These are phyloP conservation scores for Stagonosporopsis chrysanthemi DNA, from an alignment of 2,329 filamentous ascomycete species.

Conservation along the genomic window DNA sequence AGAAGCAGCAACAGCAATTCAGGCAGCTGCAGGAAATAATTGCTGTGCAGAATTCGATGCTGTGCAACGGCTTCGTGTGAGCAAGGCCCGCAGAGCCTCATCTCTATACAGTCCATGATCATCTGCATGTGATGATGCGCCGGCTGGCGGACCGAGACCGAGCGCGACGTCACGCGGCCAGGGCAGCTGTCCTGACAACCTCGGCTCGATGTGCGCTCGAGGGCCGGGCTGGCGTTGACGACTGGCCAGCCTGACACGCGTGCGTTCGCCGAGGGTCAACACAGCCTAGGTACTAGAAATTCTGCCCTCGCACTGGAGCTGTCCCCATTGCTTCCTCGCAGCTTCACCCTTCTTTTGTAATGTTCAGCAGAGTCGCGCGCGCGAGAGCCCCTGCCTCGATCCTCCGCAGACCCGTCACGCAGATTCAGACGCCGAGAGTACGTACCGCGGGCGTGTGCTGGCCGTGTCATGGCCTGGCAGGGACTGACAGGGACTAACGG, in stretches of 20 bases:
- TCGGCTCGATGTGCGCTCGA: constrained; percentile 8
- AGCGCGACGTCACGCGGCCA: constrained; percentile 12
- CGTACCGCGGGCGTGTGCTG: constrained; percentile 1
- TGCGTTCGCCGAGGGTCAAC: constrained; percentile 15
- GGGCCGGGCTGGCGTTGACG: background rate
- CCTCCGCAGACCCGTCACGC: constrained; percentile 43
- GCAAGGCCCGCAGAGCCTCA: constrained; percentile 15
- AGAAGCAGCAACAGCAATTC: background rate
- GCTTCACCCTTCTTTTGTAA: constrained; percentile 27
- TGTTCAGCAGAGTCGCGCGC: constrained; percentile 52
- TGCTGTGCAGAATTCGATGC: background rate
- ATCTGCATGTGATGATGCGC: constrained; percentile 8
- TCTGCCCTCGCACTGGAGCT: background rate
- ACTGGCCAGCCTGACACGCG: constrained; percentile 14
- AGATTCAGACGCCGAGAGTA: constrained; percentile 44
- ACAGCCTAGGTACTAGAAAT: constrained; percentile 11
- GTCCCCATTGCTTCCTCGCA: background rate
- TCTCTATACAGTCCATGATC: background rate
- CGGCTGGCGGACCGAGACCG: constrained; percentile 1
- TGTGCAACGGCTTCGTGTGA: background rate
- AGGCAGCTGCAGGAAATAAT: background rate
- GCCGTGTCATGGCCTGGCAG: background rate
- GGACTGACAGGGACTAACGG: constrained; percentile 19
- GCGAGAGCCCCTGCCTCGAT: constrained; percentile 49
- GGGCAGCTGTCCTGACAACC: constrained; percentile 11